Conservation (phyloP, 2,329 filamentous ascomycete genomes). For the Diaporthe citrichinensis region DNA sequence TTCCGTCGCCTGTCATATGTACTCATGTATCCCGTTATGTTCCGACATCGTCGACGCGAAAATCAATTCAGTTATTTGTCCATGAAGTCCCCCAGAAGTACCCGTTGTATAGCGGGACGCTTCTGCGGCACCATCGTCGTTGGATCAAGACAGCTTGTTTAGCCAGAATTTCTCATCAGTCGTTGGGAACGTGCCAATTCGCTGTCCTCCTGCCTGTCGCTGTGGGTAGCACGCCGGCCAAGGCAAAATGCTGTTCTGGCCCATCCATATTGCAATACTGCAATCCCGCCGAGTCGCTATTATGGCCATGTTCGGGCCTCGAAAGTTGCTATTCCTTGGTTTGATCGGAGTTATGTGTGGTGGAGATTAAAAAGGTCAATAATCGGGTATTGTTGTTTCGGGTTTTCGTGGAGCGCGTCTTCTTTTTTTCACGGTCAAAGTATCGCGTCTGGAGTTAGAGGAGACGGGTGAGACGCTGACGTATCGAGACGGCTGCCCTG, state of each 20-base stretch:
- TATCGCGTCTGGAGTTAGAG: neutral
- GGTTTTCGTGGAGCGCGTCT: neutral
- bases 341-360: neutral
- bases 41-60: conserved; percentile 18
- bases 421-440: neutral
- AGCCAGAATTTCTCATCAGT: no score
- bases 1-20: conserved; percentile 9
- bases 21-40: conserved; percentile 25
- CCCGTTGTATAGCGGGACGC: no score
- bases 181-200: neutral
- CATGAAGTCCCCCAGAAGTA: neutral
- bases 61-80: conserved; percentile 9
- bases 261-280: neutral
- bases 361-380: neutral
- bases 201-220: neutral
- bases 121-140: neutral
- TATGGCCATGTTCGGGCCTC: neutral
- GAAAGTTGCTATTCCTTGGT: neutral
- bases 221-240: neutral
- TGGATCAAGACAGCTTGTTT: neutral
- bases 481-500: neutral
- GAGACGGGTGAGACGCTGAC: no score
- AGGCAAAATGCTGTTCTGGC: neutral
- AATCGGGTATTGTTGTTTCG: neutral
- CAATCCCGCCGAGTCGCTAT: neutral